These are phyloP conservation scores for Raffaelea ambrosiae DNA, from an alignment of 2,329 filamentous ascomycete genomes.

Conservation along the genomic window DNA sequence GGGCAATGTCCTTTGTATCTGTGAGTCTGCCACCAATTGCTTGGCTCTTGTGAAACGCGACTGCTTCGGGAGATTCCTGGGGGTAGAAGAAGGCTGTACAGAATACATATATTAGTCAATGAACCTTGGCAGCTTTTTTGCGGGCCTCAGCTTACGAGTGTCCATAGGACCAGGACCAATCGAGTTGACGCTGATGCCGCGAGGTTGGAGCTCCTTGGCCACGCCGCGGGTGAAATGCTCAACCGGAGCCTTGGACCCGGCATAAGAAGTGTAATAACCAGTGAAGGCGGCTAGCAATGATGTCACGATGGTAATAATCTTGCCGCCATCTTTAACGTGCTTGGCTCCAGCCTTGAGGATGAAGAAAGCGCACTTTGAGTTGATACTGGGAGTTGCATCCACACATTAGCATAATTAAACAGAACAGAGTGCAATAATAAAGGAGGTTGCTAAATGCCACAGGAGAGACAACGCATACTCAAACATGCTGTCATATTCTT, in stretches of 20 bases:
- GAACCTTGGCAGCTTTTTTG: background rate
- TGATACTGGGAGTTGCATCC: slow-evolving; percentile 22
- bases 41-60: slow-evolving; percentile 34
- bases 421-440: background rate
- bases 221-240: slow-evolving; percentile 29
- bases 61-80: slow-evolving; percentile 31
- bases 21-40: slow-evolving; percentile 32
- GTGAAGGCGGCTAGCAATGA: slow-evolving; percentile 36
- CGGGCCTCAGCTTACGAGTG: slow-evolving; percentile 23
- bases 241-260: slow-evolving; percentile 31
- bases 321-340: slow-evolving; percentile 33
- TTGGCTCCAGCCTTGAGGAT: slow-evolving; percentile 33
- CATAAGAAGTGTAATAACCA: slow-evolving; percentile 34
- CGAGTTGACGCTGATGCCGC: slow-evolving; percentile 25
- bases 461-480: slow-evolving; percentile 26
- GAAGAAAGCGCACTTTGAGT: slow-evolving; percentile 37
- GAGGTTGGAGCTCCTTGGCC: slow-evolving; percentile 23
- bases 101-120: background rate
- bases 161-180: slow-evolving; percentile 30
- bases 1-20: slow-evolving; percentile 34
- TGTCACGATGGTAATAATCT: slow-evolving; percentile 37
- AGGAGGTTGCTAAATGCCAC: background rate
- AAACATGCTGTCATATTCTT: slow-evolving; percentile 39
- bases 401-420: background rate
- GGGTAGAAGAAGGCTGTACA: slow-evolving; percentile 33